Evolutionary conservation across 305 asterid species (phyloP).

Genomic region (Rubia occidens): DNA sequence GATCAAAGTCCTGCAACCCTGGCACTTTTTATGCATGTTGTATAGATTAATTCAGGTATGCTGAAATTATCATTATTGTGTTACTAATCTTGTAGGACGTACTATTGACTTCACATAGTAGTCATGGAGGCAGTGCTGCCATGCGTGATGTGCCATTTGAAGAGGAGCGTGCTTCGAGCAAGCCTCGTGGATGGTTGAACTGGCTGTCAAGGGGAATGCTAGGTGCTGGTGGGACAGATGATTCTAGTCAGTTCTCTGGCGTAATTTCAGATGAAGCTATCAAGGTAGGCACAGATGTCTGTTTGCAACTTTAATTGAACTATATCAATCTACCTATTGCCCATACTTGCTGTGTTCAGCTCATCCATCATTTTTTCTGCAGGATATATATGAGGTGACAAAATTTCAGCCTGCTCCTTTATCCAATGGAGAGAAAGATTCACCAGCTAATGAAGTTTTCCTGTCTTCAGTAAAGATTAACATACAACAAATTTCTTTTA

Average conservation of each 20-base stretch:
- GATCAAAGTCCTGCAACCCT: neutral
- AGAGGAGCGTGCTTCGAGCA: conserved; percentile 56
- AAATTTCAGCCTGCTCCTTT: conserved; percentile 66
- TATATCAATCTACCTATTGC: neutral
- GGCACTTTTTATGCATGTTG: neutral
- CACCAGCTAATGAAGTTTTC: conserved; percentile 44
- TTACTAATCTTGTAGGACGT: conserved; percentile 49
- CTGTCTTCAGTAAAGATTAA: conserved; percentile 57
- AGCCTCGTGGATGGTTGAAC: conserved; percentile 95
- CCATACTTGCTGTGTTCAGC: neutral
- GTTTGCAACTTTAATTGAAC: neutral
- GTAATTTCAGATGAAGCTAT: conserved; percentile 89
- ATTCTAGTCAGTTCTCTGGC: conserved; percentile 84
- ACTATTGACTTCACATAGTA: conserved; percentile 40
- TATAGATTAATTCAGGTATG: neutral
- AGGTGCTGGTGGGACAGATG: conserved; percentile 97
- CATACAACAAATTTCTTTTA: conserved; percentile 46
- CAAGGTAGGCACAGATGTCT: conserved; percentile 39
- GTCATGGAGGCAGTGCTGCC: conserved; percentile 39
- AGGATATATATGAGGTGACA: conserved; percentile 98
- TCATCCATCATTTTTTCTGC: conserved; percentile 20
- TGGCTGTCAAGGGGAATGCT: conserved; percentile 98
- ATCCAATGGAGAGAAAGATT: conserved; percentile 41
- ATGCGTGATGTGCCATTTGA: conserved; percentile 44
- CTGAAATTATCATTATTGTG: conserved; percentile 3